A percentile compares a stretch with the other conserved stretches of the same genome.
These are phyloP conservation scores for Diaporthe ilicicola DNA, from an alignment of 2,329 filamentous ascomycete genomes.

Conservation along the genomic window DNA sequence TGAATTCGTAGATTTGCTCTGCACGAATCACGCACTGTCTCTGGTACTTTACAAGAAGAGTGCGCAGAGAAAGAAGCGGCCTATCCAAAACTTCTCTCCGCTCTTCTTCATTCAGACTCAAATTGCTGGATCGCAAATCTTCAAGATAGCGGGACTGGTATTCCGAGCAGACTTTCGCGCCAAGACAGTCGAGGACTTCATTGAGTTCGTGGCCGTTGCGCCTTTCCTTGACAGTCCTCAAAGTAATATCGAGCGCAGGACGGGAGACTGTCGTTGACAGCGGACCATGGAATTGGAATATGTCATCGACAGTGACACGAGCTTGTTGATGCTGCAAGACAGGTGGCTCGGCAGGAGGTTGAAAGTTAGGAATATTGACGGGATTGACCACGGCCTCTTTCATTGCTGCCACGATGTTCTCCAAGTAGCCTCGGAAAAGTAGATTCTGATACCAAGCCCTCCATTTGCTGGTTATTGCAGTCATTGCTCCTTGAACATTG, in stretches of 20 bases:
- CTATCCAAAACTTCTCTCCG: background rate
- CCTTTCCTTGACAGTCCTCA: background rate
- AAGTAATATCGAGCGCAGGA: background rate
- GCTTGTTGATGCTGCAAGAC: background rate
- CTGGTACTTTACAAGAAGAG: background rate
- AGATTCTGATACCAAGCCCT: constrained; percentile 41
- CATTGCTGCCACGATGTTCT: constrained; percentile 19
- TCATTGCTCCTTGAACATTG: constrained; percentile 33
- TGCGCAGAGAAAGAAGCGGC: background rate
- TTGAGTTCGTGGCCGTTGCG: background rate
- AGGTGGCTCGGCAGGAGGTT: background rate
- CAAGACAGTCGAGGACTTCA: background rate
- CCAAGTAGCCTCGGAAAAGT: constrained; percentile 38
- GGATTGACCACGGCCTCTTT: background rate
- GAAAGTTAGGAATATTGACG: background rate
- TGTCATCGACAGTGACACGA: background rate
- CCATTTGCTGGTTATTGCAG: constrained; percentile 28
- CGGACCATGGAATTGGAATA: background rate
- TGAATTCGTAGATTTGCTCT: background rate
- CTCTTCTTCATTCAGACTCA: background rate
- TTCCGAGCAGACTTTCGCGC: background rate
- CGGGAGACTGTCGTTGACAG: background rate
- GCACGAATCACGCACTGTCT: background rate
- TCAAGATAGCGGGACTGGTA: background rate
- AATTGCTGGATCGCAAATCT: background rate